These are phyloP conservation scores for Persicaria maculosa DNA, from an alignment of 148 eudicot species.

Conservation along the genomic window DNA sequence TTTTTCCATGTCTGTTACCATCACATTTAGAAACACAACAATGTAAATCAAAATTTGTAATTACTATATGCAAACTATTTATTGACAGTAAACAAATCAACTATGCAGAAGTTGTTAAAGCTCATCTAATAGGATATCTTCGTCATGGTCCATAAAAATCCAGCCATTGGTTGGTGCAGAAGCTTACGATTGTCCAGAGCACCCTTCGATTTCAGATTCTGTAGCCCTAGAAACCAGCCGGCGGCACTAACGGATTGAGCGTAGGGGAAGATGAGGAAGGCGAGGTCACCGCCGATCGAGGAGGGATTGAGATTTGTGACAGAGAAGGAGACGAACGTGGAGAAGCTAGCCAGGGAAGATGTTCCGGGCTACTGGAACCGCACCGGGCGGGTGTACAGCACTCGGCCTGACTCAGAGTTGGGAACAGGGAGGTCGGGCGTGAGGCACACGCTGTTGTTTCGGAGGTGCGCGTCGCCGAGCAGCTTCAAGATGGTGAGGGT, in stretches of 20 bases:
- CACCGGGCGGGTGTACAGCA: constrained; percentile 61
- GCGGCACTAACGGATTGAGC: no score
- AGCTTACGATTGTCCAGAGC: no score
- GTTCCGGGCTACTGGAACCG: constrained; percentile 37
- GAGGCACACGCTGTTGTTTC: constrained; percentile 46
- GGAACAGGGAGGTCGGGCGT: constrained; percentile 61
- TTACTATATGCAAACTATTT: no score
- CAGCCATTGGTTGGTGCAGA: no score
- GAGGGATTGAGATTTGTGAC: constrained; percentile 42
- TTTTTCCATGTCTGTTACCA: no score
- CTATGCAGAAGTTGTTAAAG: neutral
- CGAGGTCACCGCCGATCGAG: constrained; percentile 63
- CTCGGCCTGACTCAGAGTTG: constrained; percentile 63
- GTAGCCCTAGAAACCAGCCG: no score
- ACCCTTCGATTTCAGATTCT: no score
- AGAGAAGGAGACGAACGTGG: constrained; percentile 57
- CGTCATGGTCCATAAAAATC: neutral
- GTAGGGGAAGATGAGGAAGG: no score
- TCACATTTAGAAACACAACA: neutral
- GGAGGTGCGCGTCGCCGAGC: constrained; percentile 70
- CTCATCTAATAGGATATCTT: neutral
- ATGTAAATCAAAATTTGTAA: neutral
- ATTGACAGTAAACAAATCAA: no score
- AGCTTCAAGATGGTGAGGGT: constrained; percentile 58
- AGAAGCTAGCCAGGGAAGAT: constrained; percentile 37